Percentiles rank a stretch among this genome's conserved stretches.
phyloP scores from a whole-genome alignment of 116 monocot species.

The Posidonia oceanica region DNA sequence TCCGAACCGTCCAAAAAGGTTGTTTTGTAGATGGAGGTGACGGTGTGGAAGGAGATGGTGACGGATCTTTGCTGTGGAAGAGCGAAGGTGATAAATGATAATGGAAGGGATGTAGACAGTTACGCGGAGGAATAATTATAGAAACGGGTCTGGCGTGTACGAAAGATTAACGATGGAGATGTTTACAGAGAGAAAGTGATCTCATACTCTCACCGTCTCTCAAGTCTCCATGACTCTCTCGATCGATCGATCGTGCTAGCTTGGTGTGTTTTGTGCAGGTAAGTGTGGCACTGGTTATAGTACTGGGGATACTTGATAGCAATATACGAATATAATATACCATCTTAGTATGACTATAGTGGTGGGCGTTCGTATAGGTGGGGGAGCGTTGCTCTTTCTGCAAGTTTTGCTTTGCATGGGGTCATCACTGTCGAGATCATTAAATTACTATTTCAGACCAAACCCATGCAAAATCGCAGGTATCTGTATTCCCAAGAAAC shows the following conservation, averaged over 20 bases:
- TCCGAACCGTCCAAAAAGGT: too few species aligned
- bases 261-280: neutral
- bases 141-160: neutral
- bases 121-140: neutral
- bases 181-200: neutral
- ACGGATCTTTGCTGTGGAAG: neutral
- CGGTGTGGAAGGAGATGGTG: neutral
- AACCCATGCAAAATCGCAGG: slow-evolving; percentile 7
- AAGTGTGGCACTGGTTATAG: neutral
- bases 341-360: neutral
- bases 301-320: too few species aligned
- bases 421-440: slow-evolving; percentile 7
- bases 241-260: too few species aligned
- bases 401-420: slow-evolving; percentile 6
- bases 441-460: slow-evolving; percentile 9
- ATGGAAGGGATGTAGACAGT: neutral
- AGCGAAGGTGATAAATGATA: neutral
- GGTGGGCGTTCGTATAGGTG: neutral
- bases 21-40: neutral
- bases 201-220: neutral
- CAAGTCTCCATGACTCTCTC: neutral
- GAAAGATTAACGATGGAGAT: neutral
- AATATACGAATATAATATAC: too few species aligned
- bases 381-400: slow-evolving; percentile 3
- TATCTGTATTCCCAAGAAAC: slow-evolving; percentile 3